A percentile compares a stretch with the other conserved stretches of the same genome.
Conservation (phyloP, 164 flowering plant genomes). For the Liquidambar formosana region DNA sequence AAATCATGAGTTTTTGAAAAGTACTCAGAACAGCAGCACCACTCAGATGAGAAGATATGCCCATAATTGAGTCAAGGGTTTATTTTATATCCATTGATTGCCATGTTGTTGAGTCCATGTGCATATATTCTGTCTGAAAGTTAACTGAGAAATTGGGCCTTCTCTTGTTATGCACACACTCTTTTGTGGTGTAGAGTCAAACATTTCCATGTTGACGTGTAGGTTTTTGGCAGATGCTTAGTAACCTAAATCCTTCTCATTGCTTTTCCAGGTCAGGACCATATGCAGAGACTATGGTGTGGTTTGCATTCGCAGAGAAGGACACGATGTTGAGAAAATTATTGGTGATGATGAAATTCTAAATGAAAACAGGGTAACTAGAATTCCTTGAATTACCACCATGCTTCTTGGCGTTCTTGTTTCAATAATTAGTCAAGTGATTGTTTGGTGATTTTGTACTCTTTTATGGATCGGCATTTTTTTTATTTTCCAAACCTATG, state of each 20-base stretch:
- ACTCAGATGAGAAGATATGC: no score
- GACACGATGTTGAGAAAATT: slow-evolving; percentile 70
- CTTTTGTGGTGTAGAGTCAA: background rate
- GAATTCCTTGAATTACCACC: background rate
- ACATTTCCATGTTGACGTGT: background rate
- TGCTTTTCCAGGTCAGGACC: slow-evolving; percentile 52
- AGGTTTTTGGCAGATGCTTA: background rate
- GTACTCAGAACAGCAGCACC: no score
- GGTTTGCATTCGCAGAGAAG: slow-evolving; percentile 85
- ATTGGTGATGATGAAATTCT: slow-evolving; percentile 57
- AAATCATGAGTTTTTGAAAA: no score
- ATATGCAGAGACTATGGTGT: slow-evolving; percentile 82
- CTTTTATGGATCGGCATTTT: no score
- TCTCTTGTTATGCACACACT: background rate
- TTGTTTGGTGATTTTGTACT: no score
- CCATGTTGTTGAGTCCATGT: no score
- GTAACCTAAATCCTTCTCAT: background rate
- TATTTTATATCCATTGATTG: no score
- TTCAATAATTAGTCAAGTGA: no score
- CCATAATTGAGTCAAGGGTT: no score
- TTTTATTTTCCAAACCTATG: no score
- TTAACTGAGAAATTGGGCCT: background rate
- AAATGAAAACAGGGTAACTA: slow-evolving; percentile 58
- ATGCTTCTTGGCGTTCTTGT: no score
- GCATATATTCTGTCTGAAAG: background rate